Conservation (phyloP, 441 rosid genomes). For the Raphanus hybrid region DNA sequence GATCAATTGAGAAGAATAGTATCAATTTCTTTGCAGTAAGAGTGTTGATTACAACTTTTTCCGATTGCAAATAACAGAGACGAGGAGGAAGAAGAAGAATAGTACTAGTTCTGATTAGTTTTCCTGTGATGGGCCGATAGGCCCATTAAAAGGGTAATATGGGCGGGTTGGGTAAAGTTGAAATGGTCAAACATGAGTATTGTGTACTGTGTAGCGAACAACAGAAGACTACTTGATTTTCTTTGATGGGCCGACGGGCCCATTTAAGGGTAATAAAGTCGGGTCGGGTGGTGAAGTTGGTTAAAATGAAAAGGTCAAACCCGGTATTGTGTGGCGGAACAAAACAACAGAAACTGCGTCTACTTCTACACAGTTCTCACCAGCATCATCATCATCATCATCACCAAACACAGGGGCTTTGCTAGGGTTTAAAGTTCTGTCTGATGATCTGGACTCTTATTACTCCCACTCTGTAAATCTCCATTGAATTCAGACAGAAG, state of each 20-base stretch:
- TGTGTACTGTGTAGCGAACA: slow-evolving; percentile 15
- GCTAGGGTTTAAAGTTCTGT: slow-evolving; percentile 42
- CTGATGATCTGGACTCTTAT: slow-evolving; percentile 1
- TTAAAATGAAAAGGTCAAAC: slow-evolving; percentile 26
- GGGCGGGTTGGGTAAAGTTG: not conserved
- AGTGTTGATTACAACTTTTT: no score
- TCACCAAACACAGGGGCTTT: slow-evolving; percentile 27
- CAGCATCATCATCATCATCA: slow-evolving; percentile 22
- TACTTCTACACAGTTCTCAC: slow-evolving; percentile 42
- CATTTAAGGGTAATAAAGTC: not conserved
- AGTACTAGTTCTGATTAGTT: not conserved
- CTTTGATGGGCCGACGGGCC: not conserved
- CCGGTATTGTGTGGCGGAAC: slow-evolving; percentile 33
- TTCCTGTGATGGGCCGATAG: not conserved
- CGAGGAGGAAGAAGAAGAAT: not conserved
- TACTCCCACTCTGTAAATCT: not conserved
- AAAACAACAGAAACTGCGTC: slow-evolving; percentile 30
- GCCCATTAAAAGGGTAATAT: not conserved
- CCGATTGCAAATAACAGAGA: not conserved
- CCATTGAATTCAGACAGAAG: not conserved
- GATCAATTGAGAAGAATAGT: not conserved
- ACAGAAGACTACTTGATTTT: not conserved
- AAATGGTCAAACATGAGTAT: not conserved
- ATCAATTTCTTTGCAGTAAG: no score
- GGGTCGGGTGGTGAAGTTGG: slow-evolving; percentile 14